These are phyloP conservation scores for Aechmea fasciata DNA, from an alignment of 176 grass and related monocot genomes.

Conservation along the genomic window DNA sequence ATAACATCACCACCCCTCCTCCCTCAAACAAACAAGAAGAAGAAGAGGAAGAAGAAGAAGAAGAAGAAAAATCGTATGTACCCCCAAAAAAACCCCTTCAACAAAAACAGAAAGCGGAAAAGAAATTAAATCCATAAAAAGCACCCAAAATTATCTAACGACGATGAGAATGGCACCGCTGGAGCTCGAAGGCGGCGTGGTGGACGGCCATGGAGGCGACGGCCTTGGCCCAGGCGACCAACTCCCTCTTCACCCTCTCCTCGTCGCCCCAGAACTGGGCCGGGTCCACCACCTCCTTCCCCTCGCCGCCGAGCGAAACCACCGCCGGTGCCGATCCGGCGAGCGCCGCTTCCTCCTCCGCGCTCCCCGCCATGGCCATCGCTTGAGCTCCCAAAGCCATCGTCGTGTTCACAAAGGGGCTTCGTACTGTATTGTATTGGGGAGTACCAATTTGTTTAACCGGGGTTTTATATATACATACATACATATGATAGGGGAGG, in stretches of 20 bases:
- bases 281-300: slow-evolving; percentile 25
- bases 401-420: neutral
- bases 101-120: no score
- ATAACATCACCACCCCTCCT: no score
- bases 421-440: neutral
- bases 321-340: neutral
- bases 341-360: neutral
- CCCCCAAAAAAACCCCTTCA: no score
- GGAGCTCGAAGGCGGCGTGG: no score
- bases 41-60: no score
- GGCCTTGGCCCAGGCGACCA: slow-evolving; percentile 63
- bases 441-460: no score
- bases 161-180: no score
- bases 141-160: no score
- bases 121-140: no score
- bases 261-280: slow-evolving; percentile 34
- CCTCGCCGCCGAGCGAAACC: neutral
- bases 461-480: neutral
- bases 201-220: slow-evolving; percentile 39
- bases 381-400: slow-evolving; percentile 24
- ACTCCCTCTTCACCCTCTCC: slow-evolving; percentile 61
- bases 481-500: neutral
- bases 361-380: neutral
- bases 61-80: no score
- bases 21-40: no score